phyloP scores from a whole-genome alignment of 352 stramenopile species.

The Thraustochytrium striatum region DNA sequence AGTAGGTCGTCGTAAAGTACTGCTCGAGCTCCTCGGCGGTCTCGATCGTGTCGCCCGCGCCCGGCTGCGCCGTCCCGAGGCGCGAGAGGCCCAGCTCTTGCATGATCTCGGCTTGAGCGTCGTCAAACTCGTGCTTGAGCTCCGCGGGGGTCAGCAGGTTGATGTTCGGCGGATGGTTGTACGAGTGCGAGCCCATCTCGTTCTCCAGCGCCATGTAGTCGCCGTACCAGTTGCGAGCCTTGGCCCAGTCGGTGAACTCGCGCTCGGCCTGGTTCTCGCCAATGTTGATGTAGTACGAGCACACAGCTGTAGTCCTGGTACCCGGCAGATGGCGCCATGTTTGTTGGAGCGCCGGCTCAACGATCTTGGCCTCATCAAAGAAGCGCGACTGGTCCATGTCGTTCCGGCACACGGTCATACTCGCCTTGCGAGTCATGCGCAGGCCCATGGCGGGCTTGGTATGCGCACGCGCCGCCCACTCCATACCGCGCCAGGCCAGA shows the following conservation, averaged over 20 bases:
- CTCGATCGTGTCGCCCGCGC: not conserved
- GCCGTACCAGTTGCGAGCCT: not conserved
- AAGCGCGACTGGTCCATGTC: not conserved
- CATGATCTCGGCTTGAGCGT: not conserved
- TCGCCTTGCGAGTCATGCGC: not conserved
- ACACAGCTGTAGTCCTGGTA: not conserved
- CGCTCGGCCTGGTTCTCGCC: not conserved
- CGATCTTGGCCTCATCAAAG: not conserved
- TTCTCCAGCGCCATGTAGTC: not conserved
- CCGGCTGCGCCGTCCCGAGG: conserved; percentile 39
- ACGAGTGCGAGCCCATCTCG: conserved; percentile 27
- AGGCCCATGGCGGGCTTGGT: not conserved
- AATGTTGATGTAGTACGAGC: conserved; percentile 42
- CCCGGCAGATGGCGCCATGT: not conserved
- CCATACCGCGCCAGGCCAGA: not conserved
- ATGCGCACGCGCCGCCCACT: not conserved
- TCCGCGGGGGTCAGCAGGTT: not conserved
- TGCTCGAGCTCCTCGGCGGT: conserved; percentile 1
- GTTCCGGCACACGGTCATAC: not conserved
- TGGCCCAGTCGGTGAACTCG: conserved; percentile 12
- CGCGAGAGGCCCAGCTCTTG: conserved; percentile 24
- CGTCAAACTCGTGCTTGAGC: conserved; percentile 31
- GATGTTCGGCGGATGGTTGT: conserved; percentile 29
- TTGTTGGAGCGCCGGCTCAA: not conserved
- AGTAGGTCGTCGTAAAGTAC: conserved; percentile 34